Percentiles rank a stretch among this genome's conserved stretches.
phyloP scores from a whole-genome alignment of 495 filamentous ascomycete species.

The Penicillium bialowiezense region DNA sequence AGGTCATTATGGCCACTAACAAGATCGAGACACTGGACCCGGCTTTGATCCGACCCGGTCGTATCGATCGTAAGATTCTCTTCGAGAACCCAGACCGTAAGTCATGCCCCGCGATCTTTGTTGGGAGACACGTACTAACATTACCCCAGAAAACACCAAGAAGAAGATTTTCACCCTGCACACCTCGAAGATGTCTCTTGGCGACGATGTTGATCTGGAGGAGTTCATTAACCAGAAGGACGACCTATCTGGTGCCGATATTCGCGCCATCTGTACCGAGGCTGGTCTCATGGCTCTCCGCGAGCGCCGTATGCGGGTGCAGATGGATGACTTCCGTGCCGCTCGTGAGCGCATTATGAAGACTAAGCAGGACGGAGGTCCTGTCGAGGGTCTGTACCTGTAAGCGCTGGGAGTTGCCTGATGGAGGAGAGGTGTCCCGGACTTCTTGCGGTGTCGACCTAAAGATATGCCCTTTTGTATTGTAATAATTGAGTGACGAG shows the following conservation, averaged over 20 bases:
- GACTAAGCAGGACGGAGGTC: constrained; percentile 98
- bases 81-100: constrained; percentile 97
- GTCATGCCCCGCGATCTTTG: constrained; percentile 18
- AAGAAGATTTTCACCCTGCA: constrained; percentile 99
- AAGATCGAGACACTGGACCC: constrained; percentile 99
- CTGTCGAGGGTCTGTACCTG: constrained; percentile 93
- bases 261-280: constrained; percentile 98
- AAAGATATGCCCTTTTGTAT: constrained; percentile 21
- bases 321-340: constrained; percentile 96
- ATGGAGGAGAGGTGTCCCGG: constrained; percentile 4
- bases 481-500: constrained; percentile 24
- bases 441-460: constrained; percentile 10
- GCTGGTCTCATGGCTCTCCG: constrained; percentile 92
- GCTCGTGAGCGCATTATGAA: constrained; percentile 94
- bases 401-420: constrained; percentile 43
- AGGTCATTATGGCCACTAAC: constrained; percentile 99
- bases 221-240: constrained; percentile 99
- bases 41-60: constrained; percentile 91
- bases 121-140: constrained; percentile 26
- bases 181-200: constrained; percentile 97
- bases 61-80: constrained; percentile 98
- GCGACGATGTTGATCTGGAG: constrained; percentile 92
- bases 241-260: constrained; percentile 94
- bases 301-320: constrained; percentile 95
- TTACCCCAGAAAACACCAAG: constrained; percentile 80